A percentile compares a stretch with the other conserved stretches of the same genome.
phyloP scores from a whole-genome alignment of 805 yeast genomes.

The Wickerhamomyces chambardii region DNA sequence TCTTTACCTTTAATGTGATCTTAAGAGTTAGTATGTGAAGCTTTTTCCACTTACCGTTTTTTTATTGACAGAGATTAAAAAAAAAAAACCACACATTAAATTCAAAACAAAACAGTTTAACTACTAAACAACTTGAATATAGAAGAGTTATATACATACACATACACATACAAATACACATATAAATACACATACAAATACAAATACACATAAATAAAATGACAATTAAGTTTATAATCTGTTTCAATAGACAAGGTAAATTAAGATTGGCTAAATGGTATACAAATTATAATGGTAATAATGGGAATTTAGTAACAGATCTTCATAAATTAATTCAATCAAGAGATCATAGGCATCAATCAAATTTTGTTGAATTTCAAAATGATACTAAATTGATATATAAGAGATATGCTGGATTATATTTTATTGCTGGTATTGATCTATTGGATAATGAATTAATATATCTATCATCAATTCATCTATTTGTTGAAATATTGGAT shows the following conservation, averaged over 20 bases:
- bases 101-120: no score
- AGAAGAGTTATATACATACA: no score
- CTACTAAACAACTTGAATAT: no score
- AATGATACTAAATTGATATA: conserved; percentile 60
- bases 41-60: not conserved
- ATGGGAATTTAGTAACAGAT: conserved; percentile 41
- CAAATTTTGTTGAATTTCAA: conserved; percentile 70
- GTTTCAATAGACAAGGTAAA: conserved; percentile 91
- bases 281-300: conserved; percentile 34
- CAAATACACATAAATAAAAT: conserved; percentile 22
- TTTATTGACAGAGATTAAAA: not conserved
- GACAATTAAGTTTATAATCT: conserved; percentile 74
- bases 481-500: conserved; percentile 84
- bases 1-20: no score
- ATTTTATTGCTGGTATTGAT: conserved; percentile 79
- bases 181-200: no score
- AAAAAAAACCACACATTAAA: no score
- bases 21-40: no score
- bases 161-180: no score
- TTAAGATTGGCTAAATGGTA: conserved; percentile 83
- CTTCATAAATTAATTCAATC: conserved; percentile 75
- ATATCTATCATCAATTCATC: conserved; percentile 76
- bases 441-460: conserved; percentile 73
- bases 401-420: conserved; percentile 86
- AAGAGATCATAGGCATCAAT: conserved; percentile 77